Evolutionary conservation across 2,329 filamentous ascomycete species (phyloP), one percentile per base, ranked within the genome.

Genomic region (Botryotinia globosa): DNA sequence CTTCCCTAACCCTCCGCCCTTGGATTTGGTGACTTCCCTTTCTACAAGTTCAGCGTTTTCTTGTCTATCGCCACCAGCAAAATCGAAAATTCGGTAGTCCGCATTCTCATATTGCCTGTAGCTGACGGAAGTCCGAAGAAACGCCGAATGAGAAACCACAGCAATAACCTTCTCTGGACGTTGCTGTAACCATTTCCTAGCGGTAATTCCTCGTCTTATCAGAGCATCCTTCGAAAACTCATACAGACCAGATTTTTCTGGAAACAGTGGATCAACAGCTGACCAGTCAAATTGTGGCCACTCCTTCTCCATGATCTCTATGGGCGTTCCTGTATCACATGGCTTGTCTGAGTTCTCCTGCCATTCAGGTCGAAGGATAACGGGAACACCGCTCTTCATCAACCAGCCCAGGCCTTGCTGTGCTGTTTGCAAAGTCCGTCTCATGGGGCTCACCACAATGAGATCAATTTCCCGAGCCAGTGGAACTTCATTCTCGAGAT

Each of bases 241-340:
- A 72, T 80, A 81, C 1, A 80, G 32, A 18, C 79, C 79, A n/a
- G 73, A 75, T 62, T 79, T 80, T 2, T 73, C 34, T 29, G 80
- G 79, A 68, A 76, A 81, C 29, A 66, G 29, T 9, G 80, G 79
- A 63, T 81, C 80, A 14, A 81, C 76, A 32, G 62, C 54, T 39
- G 75, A 76, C 80, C 80, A 81, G 69, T 81, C 77, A 66, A 80
- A 81, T 45, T 80, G 77, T 8, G 79, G 78, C 78, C 79, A 81
- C 64, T 79, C 79, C 37, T 76, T 75, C 45, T 73, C 67, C 77
- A 81, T 80, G 4, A 63, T 61, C 29, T 75, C 51, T 14, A 79
- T 76, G 1, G 72, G 14, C 29, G 75, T 77, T n/a, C 80, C 79
- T 18, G 75, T 79, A 61, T 81, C 79, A 75, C 79, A 80, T 37